Base-by-base conservation (phyloP, 805 yeast species). In the Candida fluviatilis region DNA sequence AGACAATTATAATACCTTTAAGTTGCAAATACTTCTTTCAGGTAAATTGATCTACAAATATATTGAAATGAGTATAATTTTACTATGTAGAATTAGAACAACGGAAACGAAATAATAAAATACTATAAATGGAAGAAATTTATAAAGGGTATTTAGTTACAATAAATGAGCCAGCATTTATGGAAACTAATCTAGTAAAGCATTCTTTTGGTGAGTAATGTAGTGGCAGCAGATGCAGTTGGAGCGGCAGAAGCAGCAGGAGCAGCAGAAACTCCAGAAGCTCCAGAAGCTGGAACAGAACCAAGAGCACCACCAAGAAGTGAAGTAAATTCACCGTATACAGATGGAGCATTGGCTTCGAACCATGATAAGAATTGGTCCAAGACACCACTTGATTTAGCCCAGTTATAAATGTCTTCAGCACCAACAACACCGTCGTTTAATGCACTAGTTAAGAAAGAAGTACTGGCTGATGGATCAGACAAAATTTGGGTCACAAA, bases 341-440 rank as follows among this genome's bases (percentile, higher is more conserved):
- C 24, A 21, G 24, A 21, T 21, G 24, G 24, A 21, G 8, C 24
- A 50, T 53, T 50, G 28, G 41, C 41, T 16, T 45, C 41, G 32
- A 62, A 37, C 52, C 48, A 61, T 25, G 38, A 27, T 31, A 64
- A 46, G 36, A 54, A 60, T 3, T 50, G 29, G 37, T 46, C 42
- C 48, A 65, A 57, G 23, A 66, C 29, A 45, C 72, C 72, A n/a
- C 59, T 51, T 14, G 48, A 40, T 51, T 65, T 60, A 41, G 69
- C 61, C 69, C 69, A 67, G 34, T 28, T 26, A 55, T 51, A 63
- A 28, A 65, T 40, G 32, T 66, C 69, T 54, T 60, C 60, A 36
- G 46, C 59, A 24, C 57, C 43, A 30, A 59, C 62, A 34, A 57
- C 34, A 32, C 69, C 72, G 31, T 52, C 49, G 43, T 55, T 47